phyloP scores from a whole-genome alignment of 2,329 filamentous ascomycete species.

The Bipolaris gigantea region DNA sequence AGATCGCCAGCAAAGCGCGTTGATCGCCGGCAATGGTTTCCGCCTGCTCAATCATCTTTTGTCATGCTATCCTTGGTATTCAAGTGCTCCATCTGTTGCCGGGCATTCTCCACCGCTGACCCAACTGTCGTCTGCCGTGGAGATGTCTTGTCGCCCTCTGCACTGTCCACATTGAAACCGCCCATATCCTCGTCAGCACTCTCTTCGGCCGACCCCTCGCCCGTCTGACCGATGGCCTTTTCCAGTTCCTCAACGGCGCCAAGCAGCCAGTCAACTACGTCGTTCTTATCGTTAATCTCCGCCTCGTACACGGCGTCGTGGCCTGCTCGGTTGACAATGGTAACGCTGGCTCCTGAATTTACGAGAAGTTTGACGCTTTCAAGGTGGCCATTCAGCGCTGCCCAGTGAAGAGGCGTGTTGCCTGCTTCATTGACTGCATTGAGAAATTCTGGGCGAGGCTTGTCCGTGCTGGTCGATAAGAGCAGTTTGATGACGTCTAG shows the following conservation, averaged over 20 bases:
- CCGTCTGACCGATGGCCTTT: slow-evolving; percentile 41
- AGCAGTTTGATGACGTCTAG: slow-evolving; percentile 40
- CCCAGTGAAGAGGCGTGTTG: slow-evolving; percentile 94
- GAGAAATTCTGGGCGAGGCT: slow-evolving; percentile 53
- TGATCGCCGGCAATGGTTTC: slow-evolving; percentile 21
- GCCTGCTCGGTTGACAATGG: slow-evolving; percentile 78
- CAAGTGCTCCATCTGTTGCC: slow-evolving; percentile 39
- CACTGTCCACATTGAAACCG: slow-evolving; percentile 20
- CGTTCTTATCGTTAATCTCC: slow-evolving; percentile 53
- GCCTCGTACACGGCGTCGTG: slow-evolving; percentile 63
- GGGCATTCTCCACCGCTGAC: slow-evolving; percentile 32
- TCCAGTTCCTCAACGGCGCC: slow-evolving; percentile 50
- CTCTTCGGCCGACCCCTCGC: slow-evolving; percentile 40
- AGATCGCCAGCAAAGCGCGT: slow-evolving; percentile 28
- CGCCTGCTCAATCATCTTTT: slow-evolving; percentile 29
- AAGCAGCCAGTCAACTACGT: slow-evolving; percentile 53
- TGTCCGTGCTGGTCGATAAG: slow-evolving; percentile 43
- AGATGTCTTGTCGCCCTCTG: slow-evolving; percentile 2
- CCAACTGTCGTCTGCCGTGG: slow-evolving; percentile 15
- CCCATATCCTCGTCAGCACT: slow-evolving; percentile 22
- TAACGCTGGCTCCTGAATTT: slow-evolving; percentile 74
- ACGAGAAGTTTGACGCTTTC: slow-evolving; percentile 77
- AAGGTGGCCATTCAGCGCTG: slow-evolving; percentile 84
- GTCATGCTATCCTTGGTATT: slow-evolving; percentile 24
- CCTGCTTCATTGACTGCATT: slow-evolving; percentile 76